These are phyloP conservation scores for Neofusicoccum sp. DNA, from an alignment of 2,329 filamentous ascomycete genomes.

Conservation along the genomic window DNA sequence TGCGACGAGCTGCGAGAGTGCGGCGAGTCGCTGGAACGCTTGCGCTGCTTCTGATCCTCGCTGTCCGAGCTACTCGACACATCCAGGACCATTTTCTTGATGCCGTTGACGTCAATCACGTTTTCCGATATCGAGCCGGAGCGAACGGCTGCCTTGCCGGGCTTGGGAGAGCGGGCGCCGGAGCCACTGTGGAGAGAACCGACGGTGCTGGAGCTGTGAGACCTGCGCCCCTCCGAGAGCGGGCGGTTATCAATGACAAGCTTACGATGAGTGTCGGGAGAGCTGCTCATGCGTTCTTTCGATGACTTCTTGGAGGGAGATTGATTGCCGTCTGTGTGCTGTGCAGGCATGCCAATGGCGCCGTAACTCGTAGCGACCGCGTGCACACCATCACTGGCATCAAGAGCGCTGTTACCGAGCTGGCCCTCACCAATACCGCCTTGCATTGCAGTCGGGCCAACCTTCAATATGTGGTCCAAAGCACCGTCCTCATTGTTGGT, in stretches of 20 bases:
- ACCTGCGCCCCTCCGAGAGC: conserved; percentile 15
- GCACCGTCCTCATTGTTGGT: background rate
- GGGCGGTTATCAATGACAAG: background rate
- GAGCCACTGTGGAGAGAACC: conserved; percentile 30
- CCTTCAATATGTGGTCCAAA: conserved; percentile 37
- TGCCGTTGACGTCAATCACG: conserved; percentile 69
- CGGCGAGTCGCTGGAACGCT: conserved; percentile 14
- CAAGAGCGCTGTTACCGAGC: conserved; percentile 51
- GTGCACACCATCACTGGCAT: conserved; percentile 63
- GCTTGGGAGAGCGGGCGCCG: conserved; percentile 27
- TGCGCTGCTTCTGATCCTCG: background rate
- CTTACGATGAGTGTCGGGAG: background rate
- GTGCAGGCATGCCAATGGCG: conserved; percentile 30
- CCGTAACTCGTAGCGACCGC: conserved; percentile 52
- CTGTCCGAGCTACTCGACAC: conserved; percentile 53
- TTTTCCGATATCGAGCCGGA: conserved; percentile 79
- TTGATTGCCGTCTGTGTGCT: background rate
- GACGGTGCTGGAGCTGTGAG: conserved; percentile 30
- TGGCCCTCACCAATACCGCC: conserved; percentile 56
- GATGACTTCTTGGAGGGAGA: background rate
- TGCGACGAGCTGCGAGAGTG: conserved; percentile 7
- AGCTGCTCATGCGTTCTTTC: background rate
- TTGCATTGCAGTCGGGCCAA: conserved; percentile 41
- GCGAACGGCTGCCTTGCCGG: conserved; percentile 53
- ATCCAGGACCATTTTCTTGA: conserved; percentile 74